These are phyloP conservation scores for Ampelomyces quisqualis DNA, from an alignment of 2,329 filamentous ascomycete genomes.

Conservation along the genomic window DNA sequence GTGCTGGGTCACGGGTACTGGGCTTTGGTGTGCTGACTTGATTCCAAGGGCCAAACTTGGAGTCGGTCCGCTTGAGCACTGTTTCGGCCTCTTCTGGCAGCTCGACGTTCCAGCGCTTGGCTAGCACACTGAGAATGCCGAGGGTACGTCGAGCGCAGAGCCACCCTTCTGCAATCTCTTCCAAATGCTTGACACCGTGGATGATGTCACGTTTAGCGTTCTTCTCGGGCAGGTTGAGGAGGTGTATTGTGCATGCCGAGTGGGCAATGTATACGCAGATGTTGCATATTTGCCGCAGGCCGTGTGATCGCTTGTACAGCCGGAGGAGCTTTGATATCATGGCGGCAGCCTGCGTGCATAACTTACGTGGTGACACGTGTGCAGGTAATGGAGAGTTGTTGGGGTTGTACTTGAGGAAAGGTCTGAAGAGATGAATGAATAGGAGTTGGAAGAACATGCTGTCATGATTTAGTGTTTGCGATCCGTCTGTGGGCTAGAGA, in stretches of 20 bases:
- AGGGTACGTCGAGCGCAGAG: constrained; percentile 82
- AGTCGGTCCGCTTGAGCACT: constrained; percentile 75
- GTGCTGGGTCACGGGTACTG: constrained; percentile 17
- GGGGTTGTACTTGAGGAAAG: constrained; percentile 88
- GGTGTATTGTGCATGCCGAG: constrained; percentile 89
- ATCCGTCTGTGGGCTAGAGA: constrained; percentile 20
- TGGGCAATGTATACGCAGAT: constrained; percentile 95
- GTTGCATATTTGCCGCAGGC: constrained; percentile 90
- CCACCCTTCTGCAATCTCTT: constrained; percentile 96
- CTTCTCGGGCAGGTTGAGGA: constrained; percentile 91
- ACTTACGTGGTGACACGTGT: constrained; percentile 85
- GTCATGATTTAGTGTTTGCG: constrained; percentile 22
- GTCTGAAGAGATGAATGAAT: constrained; percentile 92
- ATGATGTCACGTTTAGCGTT: constrained; percentile 86
- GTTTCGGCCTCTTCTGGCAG: constrained; percentile 78
- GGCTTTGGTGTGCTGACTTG: constrained; percentile 34
- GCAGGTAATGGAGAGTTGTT: constrained; percentile 77
- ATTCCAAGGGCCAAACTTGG: constrained; percentile 69
- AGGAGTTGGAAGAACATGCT: constrained; percentile 98
- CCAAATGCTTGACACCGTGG: constrained; percentile 85
- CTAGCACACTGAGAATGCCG: constrained; percentile 79
- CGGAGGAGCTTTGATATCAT: constrained; percentile 93
- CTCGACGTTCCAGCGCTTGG: constrained; percentile 85
- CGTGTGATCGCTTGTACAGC: constrained; percentile 88
- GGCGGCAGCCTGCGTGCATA: constrained; percentile 86